These are phyloP conservation scores for Canavalia ensiformis DNA, from an alignment of 306 rosid genomes.

Conservation along the genomic window DNA sequence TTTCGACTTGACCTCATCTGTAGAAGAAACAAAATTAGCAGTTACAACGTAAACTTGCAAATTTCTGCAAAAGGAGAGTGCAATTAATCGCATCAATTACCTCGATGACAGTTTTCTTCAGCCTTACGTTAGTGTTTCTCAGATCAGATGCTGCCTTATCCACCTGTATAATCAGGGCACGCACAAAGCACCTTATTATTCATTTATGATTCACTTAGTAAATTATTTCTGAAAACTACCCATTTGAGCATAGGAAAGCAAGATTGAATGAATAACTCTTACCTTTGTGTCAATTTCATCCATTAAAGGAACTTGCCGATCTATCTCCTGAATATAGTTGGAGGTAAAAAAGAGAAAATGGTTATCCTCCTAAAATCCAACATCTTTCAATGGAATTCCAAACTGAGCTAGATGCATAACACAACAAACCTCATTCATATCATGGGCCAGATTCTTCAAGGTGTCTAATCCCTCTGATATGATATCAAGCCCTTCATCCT, in stretches of 20 bases:
- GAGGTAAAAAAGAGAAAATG: slow-evolving; percentile 21
- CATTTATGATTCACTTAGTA: slow-evolving; percentile 15
- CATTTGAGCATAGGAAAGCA: slow-evolving; percentile 16
- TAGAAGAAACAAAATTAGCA: slow-evolving; percentile 44
- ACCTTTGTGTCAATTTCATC: slow-evolving; percentile 92
- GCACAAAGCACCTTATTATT: slow-evolving; percentile 23
- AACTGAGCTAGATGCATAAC: slow-evolving; percentile 41
- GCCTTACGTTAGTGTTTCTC: slow-evolving; percentile 73
- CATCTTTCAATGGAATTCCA: slow-evolving; percentile 13
- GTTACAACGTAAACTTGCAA: slow-evolving; percentile 31
- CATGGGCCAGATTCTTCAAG: slow-evolving; percentile 76
- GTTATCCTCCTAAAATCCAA: slow-evolving; percentile 40
- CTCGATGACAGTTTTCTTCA: slow-evolving; percentile 77
- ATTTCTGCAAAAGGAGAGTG: slow-evolving; percentile 16
- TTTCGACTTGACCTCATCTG: slow-evolving; percentile 92
- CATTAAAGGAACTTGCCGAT: slow-evolving; percentile 86
- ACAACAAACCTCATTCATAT: slow-evolving; percentile 86
- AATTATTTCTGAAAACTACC: slow-evolving; percentile 9
- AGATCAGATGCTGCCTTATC: slow-evolving; percentile 74
- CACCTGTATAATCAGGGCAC: slow-evolving; percentile 61
- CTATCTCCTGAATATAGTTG: slow-evolving; percentile 74
- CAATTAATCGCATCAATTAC: slow-evolving; percentile 53
- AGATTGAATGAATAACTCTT: slow-evolving; percentile 11
- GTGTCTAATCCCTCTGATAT: slow-evolving; percentile 93
- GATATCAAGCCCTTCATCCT: slow-evolving; percentile 92